These are phyloP conservation scores for Perkinsus olseni DNA, from an alignment of 169 alveolate species.

Conservation along the genomic window DNA sequence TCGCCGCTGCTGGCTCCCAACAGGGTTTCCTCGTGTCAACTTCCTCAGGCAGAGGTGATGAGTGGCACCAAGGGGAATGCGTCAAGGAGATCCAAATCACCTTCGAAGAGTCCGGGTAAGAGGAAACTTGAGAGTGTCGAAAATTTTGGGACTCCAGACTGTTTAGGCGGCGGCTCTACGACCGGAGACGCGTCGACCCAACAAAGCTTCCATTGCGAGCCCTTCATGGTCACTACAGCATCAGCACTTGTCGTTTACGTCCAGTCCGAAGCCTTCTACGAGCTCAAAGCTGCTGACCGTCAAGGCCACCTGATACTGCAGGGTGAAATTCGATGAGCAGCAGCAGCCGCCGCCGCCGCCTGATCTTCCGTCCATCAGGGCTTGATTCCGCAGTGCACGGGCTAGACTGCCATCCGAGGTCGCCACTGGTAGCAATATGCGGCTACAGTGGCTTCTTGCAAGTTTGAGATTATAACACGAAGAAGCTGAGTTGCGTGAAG, in stretches of 20 bases:
- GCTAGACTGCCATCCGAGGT: conserved; percentile 11
- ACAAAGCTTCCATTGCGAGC: not conserved
- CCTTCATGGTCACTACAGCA: not conserved
- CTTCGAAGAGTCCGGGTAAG: not conserved
- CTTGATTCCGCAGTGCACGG: conserved; percentile 16
- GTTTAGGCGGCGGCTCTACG: not conserved
- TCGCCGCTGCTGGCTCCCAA: too few relatives aligned
- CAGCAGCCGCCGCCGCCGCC: too few relatives aligned
- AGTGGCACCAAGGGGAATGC: not conserved
- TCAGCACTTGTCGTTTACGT: conserved; percentile 5
- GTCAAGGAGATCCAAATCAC: not conserved
- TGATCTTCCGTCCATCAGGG: not conserved
- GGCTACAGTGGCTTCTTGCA: conserved; percentile 19
- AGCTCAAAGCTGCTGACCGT: not conserved
- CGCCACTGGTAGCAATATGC: conserved; percentile 7
- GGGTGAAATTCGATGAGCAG: too few relatives aligned
- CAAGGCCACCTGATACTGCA: not conserved
- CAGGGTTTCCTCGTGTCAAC: too few relatives aligned
- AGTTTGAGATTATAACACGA: conserved; percentile 23
- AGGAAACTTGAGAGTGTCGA: not conserved
- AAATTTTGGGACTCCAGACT: not conserved
- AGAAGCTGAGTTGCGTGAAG: conserved; percentile 9
- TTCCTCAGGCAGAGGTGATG: too few relatives aligned
- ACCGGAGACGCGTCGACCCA: not conserved
- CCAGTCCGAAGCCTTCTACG: not conserved